Conservation (phyloP, 2,329 filamentous ascomycete species). For the Colletotrichum navitas region DNA sequence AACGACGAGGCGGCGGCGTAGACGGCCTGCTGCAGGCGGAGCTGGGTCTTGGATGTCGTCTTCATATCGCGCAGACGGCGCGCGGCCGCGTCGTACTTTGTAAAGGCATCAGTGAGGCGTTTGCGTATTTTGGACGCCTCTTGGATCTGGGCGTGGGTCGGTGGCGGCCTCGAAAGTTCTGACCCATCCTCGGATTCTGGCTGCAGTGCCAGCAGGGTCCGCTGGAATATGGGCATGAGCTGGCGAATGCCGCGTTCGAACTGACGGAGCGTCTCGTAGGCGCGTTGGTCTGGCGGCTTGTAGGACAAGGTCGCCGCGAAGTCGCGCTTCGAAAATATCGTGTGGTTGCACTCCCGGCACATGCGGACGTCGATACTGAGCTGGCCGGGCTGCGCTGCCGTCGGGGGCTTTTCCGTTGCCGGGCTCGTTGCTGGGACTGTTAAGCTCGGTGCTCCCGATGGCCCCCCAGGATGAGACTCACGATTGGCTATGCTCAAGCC, state of each 20-base stretch:
- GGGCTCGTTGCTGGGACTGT: conserved; percentile 51
- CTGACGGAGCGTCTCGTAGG: conserved; percentile 86
- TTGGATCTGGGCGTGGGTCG: conserved; percentile 76
- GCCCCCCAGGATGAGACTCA: conserved; percentile 25
- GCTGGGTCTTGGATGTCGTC: conserved; percentile 78
- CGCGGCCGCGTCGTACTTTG: conserved; percentile 87
- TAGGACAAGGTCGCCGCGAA: conserved; percentile 78
- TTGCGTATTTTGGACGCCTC: conserved; percentile 93
- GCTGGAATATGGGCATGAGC: conserved; percentile 87
- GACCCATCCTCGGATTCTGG: conserved; percentile 56
- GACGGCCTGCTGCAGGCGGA: conserved; percentile 82
- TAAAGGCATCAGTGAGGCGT: conserved; percentile 87
- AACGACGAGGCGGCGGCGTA: conserved; percentile 87
- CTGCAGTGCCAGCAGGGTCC: conserved; percentile 78
- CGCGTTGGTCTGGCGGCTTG: conserved; percentile 80
- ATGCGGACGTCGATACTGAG: conserved; percentile 87
- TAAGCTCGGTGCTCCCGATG: conserved; percentile 16
- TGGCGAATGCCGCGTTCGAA: conserved; percentile 89
- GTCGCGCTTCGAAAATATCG: conserved; percentile 76
- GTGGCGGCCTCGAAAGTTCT: conserved; percentile 55
- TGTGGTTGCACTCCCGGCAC: conserved; percentile 86
- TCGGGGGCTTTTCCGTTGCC: conserved; percentile 59
- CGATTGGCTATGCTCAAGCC: conserved; percentile 79
- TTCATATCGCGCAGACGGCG: conserved; percentile 84
- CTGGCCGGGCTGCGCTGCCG: conserved; percentile 53